phyloP scores from a whole-genome alignment of 768 basidiomycete species.

The Cubamyces sp. region DNA sequence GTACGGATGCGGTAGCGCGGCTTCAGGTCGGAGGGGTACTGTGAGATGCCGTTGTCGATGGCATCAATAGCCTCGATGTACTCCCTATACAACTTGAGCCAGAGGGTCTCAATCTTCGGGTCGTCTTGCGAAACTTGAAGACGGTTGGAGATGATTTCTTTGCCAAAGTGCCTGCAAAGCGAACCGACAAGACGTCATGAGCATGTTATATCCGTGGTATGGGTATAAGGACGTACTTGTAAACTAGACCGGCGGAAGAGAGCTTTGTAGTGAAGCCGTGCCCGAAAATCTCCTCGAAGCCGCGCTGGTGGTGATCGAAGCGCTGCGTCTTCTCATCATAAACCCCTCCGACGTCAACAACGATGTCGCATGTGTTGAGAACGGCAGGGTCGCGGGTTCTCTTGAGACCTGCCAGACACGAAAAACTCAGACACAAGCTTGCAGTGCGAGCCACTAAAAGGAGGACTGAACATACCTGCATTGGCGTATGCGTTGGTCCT shows the following conservation, averaged over 20 bases:
- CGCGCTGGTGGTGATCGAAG: constrained; percentile 97
- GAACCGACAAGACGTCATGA: neutral
- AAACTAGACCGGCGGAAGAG: constrained; percentile 90
- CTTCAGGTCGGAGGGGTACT: constrained; percentile 68
- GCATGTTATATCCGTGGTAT: neutral
- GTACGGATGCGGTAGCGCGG: constrained; percentile 79
- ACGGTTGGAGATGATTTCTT: constrained; percentile 75
- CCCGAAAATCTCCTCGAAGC: constrained; percentile 89
- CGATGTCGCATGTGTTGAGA: constrained; percentile 85
- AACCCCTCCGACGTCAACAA: constrained; percentile 94
- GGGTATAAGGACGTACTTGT: constrained; percentile 67
- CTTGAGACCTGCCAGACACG: constrained; percentile 47
- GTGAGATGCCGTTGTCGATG: constrained; percentile 92
- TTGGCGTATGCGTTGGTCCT: constrained; percentile 74
- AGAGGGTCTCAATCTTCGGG: constrained; percentile 70
- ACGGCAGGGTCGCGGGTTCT: constrained; percentile 73
- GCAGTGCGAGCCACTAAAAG: neutral
- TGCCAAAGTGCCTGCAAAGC: constrained; percentile 79
- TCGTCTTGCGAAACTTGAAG: constrained; percentile 56
- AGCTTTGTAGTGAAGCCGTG: constrained; percentile 87
- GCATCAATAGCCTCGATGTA: constrained; percentile 95
- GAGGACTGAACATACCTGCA: constrained; percentile 56
- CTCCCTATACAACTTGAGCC: constrained; percentile 94
- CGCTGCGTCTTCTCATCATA: constrained; percentile 80
- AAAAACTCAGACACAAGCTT: neutral